A percentile compares a stretch with the other conserved stretches of the same genome.
Evolutionary conservation across 371 early-diverging fungal genomes (phyloP).

Genomic region (Globomyces sp.): DNA sequence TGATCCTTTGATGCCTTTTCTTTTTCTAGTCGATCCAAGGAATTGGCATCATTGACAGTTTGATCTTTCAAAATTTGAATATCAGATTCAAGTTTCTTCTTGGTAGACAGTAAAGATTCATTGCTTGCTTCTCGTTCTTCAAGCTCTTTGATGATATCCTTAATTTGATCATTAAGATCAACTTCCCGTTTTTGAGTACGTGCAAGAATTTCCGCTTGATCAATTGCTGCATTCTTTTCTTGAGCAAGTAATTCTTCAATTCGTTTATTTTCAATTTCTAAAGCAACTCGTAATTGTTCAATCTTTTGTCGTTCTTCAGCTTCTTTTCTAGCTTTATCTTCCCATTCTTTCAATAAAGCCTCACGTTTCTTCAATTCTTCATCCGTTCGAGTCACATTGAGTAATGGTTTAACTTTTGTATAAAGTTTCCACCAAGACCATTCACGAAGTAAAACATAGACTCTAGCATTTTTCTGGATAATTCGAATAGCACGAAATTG

Average conservation of each 20-base stretch:
- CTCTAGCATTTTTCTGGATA: conserved; percentile 88
- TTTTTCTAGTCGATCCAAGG: conserved; percentile 62
- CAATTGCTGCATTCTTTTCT: conserved; percentile 70
- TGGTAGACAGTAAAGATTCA: conserved; percentile 52
- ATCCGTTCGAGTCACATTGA: conserved; percentile 81
- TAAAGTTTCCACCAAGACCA: conserved; percentile 98
- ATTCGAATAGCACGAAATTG: conserved; percentile 83
- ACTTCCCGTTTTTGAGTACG: conserved; percentile 70
- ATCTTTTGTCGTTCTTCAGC: conserved; percentile 49
- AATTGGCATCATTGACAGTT: conserved; percentile 43
- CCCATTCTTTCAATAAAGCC: conserved; percentile 57
- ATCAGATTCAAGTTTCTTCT: conserved; percentile 49
- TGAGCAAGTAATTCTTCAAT: conserved; percentile 66
- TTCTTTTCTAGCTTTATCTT: conserved; percentile 57
- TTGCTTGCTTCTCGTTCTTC: conserved; percentile 65
- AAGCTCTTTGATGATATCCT: conserved; percentile 57
- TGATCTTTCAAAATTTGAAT: conserved; percentile 46
- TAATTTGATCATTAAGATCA: conserved; percentile 65
- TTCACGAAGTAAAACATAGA: conserved; percentile 84
- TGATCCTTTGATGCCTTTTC: conserved; percentile 54
- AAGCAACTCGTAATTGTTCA: conserved; percentile 47
- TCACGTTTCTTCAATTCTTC: conserved; percentile 69
- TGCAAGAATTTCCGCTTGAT: conserved; percentile 76
- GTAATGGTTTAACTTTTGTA: conserved; percentile 94
- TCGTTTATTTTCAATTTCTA: conserved; percentile 65